Evolutionary conservation across 2,329 filamentous ascomycete species (phyloP), one percentile per base, ranked within the genome.

Genomic region (Neoscytalidium dimidiatum): DNA sequence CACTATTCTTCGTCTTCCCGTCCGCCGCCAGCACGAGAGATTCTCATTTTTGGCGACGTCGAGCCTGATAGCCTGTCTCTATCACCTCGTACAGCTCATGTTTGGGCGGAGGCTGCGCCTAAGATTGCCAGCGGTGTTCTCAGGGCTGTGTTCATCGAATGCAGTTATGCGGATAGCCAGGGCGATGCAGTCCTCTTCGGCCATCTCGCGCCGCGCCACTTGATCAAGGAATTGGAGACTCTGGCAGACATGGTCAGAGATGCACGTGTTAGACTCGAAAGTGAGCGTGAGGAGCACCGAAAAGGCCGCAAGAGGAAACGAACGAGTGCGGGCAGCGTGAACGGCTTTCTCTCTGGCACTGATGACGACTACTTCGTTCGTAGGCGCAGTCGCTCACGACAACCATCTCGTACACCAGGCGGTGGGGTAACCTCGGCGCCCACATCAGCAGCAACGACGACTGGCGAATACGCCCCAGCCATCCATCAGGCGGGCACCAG

Each of bases 21-120:
- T 19, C 71, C 71, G 0, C 74, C 75, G 0, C 72, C 75, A 1
- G 73, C 75, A 48, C 72, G 71, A 26, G 94, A 99, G 77, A 86
- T 98, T 2, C 86, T 99, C 66, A 91, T 99, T 56, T 98, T 97
- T 74, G 95, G 95, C 19, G 95, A 99, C 69, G 92, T 98, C 41
- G 95, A 99, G 74, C 93, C 95, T 0, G 95, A 99, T 77, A 90
- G 88, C 8, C 79, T 98, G 28, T 96, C 92, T 0, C 78, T 94
- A 1, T 90, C 87, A 1, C 93, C 94, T 0, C 88, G 94, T 26
- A 98, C 95, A 69, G 80, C 85, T n/a, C 82, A 83, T 14, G 88
- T 99, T 14, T 99, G 95, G 95, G 85, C 87, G 69, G 91, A 95
- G 72, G 94, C 94, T 0, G 94, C 94, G 0, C 90, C 90, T 8